Percentiles rank a stretch among this genome's conserved stretches.
Evolutionary conservation across 2,329 filamentous ascomycete species (phyloP).

Genomic region (Xylaria digitata): DNA sequence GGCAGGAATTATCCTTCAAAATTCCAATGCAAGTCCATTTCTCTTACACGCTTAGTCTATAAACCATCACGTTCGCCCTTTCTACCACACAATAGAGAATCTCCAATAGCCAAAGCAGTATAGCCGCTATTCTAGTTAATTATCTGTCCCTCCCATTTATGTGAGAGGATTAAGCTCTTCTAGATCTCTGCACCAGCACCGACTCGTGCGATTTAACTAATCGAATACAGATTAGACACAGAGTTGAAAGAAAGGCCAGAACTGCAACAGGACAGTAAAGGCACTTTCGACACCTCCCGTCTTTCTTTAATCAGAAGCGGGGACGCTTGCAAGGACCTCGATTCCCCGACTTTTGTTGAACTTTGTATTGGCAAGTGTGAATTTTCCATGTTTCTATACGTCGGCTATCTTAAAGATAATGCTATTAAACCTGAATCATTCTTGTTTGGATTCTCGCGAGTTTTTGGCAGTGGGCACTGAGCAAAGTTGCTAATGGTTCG

Average conservation of each 20-base stretch:
- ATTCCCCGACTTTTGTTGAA: constrained; percentile 14
- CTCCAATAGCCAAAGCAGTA: constrained; percentile 1
- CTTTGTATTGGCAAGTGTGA: constrained; percentile 14
- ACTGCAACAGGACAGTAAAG: constrained; percentile 4
- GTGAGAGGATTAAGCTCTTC: constrained; percentile 5
- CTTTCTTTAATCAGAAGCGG: constrained; percentile 7
- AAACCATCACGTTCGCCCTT: constrained; percentile 5
- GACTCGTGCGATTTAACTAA: not conserved
- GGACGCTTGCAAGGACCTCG: constrained; percentile 17
- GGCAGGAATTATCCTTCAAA: constrained; percentile 21
- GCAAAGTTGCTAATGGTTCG: constrained; percentile 16
- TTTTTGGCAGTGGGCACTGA: not conserved
- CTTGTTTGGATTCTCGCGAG: not conserved
- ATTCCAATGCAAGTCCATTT: constrained; percentile 21
- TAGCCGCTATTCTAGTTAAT: not conserved
- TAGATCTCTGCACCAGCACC: not conserved
- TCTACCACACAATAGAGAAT: not conserved
- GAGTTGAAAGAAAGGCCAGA: constrained; percentile 7
- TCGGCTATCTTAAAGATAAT: not conserved
- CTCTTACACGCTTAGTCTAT: constrained; percentile 10
- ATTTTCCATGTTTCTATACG: not conserved
- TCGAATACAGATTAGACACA: constrained; percentile 8
- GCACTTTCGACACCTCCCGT: constrained; percentile 2
- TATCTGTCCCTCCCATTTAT: not conserved
- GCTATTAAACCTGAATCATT: constrained; percentile 2